Percentiles rank a stretch among this genome's conserved stretches.
Evolutionary conservation across 2,329 filamentous ascomycete species (phyloP).

Genomic region (Aspergillus eucalypticola): DNA sequence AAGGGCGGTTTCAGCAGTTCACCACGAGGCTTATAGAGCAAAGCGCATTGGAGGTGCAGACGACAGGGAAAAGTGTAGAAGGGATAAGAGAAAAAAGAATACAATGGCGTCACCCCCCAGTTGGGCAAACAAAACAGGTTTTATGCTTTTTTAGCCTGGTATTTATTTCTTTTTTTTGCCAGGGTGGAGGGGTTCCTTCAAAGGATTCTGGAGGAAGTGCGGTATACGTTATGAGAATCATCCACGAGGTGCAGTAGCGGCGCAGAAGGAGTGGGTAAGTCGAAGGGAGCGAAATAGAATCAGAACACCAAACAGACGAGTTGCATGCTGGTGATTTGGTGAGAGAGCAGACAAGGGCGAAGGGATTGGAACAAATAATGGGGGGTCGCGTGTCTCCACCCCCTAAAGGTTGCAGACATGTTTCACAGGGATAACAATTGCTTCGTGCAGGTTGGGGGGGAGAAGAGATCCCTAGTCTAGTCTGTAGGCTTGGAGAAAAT

Average conservation of each 20-base stretch:
- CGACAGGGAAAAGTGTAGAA: not conserved
- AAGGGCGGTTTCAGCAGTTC: not conserved
- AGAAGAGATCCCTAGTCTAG: not conserved
- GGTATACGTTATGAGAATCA: not conserved
- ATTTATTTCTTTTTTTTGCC: conserved; percentile 1
- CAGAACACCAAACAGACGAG: not conserved
- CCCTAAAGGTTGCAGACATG: conserved; percentile 23
- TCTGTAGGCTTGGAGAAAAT: not conserved
- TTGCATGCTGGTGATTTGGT: conserved; percentile 1
- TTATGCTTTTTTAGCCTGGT: conserved; percentile 1
- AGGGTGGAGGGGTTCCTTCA: not conserved
- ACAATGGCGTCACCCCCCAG: not conserved
- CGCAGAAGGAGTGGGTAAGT: not conserved
- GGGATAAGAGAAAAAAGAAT: not conserved
- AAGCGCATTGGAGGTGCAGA: not conserved
- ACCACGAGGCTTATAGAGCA: not conserved
- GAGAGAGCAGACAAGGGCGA: conserved; percentile 4
- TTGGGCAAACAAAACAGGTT: not conserved
- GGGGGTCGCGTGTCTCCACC: conserved; percentile 12
- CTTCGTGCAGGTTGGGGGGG: conserved; percentile 9
- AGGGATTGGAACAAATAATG: conserved; percentile 11
- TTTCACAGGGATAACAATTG: conserved; percentile 24
- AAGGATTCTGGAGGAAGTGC: not conserved
- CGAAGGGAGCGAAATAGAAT: not conserved
- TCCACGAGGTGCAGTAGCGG: not conserved